A percentile compares a stretch with the other conserved stretches of the same genome.
phyloP scores from a whole-genome alignment of 352 stramenopile species.

The Plasmopara muralis region DNA sequence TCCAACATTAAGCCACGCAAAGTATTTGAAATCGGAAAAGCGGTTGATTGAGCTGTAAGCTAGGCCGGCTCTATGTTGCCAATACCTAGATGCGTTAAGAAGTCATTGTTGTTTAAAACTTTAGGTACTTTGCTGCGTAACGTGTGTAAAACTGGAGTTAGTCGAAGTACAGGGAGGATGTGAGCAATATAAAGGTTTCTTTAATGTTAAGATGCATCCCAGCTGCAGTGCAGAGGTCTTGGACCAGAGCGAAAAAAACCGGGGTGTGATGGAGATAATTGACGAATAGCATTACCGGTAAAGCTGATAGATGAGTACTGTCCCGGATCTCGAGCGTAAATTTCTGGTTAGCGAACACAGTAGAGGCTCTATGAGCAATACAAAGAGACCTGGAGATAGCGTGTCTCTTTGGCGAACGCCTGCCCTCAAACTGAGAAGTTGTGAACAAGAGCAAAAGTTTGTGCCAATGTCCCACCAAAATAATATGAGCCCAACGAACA shows the following conservation, averaged over 20 bases:
- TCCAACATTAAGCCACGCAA: not conserved
- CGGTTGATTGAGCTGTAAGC: not conserved
- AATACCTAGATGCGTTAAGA: not conserved
- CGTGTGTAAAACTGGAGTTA: not conserved
- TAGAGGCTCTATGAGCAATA: conserved; percentile 1
- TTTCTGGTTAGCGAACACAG: not conserved
- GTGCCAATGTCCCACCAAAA: conserved; percentile 1
- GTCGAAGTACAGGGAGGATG: not conserved
- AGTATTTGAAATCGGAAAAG: not conserved
- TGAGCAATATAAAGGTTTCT: not conserved
- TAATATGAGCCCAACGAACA: not conserved
- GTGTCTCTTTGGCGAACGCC: not conserved
- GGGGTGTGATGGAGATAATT: not conserved
- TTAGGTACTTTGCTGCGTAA: not conserved
- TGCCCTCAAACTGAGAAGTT: not conserved
- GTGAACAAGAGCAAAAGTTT: not conserved
- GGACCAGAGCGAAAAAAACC: not conserved
- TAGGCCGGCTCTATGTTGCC: not conserved
- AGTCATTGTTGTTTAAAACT: not conserved
- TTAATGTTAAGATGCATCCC: too few relatives aligned
- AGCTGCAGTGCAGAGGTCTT: too few relatives aligned
- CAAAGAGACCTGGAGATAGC: not conserved
- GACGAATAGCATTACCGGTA: not conserved
- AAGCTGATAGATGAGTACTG: not conserved
- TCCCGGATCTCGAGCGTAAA: not conserved